These are phyloP conservation scores for Tilletia horrida DNA, from an alignment of 1,284 basidiomycete genomes.

Conservation along the genomic window DNA sequence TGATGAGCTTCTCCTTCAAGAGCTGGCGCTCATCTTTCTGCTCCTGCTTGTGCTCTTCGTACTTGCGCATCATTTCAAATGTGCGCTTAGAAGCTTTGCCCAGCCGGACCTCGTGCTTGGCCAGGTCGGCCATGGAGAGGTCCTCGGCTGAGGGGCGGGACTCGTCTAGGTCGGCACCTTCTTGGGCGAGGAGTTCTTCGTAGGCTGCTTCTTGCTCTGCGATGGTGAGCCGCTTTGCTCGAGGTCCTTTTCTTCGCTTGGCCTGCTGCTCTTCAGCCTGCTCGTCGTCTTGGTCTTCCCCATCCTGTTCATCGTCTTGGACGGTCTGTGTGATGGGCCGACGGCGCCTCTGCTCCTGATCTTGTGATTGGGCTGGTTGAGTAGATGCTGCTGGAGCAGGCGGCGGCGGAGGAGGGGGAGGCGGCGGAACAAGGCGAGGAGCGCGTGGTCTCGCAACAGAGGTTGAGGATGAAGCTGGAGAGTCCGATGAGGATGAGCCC, in stretches of 20 bases:
- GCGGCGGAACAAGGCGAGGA: too few species aligned
- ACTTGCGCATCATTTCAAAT: constrained; percentile 16
- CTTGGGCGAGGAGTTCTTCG: neutral
- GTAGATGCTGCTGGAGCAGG: too few species aligned
- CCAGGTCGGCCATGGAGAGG: constrained; percentile 6
- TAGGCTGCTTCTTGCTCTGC: constrained; percentile 18
- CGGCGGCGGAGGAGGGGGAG: too few species aligned
- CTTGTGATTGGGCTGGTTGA: too few species aligned
- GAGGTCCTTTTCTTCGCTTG: neutral
- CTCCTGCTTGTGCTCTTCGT: constrained; percentile 7
- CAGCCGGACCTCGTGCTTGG: constrained; percentile 1
- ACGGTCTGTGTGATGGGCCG: too few species aligned
- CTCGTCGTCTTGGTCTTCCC: neutral
- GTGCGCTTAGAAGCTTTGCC: neutral
- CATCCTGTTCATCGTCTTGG: neutral
- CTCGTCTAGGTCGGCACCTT: constrained; percentile 3
- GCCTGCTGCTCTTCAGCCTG: neutral
- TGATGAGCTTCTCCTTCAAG: neutral
- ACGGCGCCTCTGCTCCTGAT: too few species aligned
- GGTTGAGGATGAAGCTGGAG: too few species aligned
- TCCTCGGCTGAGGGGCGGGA: constrained; percentile 2
- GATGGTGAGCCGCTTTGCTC: neutral
- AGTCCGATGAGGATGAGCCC: too few species aligned
- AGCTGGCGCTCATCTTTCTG: neutral
- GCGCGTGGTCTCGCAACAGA: too few species aligned